phyloP scores from a whole-genome alignment of 768 basidiomycete genomes.

The Mrakia hoshinonis region DNA sequence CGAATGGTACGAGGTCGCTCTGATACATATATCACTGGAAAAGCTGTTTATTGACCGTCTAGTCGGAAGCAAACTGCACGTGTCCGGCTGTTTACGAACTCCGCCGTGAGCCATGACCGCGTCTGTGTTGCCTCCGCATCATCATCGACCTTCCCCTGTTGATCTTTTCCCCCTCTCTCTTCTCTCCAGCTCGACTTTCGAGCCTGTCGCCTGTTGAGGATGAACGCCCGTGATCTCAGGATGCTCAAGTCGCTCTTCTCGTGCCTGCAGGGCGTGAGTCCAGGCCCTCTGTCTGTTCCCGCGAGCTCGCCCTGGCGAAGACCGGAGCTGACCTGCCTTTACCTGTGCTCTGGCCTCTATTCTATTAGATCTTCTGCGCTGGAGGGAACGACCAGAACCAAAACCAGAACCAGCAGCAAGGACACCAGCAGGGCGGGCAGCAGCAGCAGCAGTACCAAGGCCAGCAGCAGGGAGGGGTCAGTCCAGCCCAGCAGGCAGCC shows the following conservation, averaged over 20 bases:
- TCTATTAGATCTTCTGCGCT: slow-evolving; percentile 14
- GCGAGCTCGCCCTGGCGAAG: not conserved
- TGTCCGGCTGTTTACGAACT: too few species aligned
- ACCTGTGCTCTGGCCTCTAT: not conserved
- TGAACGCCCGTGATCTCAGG: not conserved
- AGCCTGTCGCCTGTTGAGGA: not conserved
- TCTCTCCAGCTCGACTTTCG: not conserved
- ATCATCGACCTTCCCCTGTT: too few species aligned
- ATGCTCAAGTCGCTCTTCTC: slow-evolving; percentile 3
- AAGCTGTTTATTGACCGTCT: too few species aligned
- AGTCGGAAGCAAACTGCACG: too few species aligned
- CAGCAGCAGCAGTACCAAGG: slow-evolving; percentile 17
- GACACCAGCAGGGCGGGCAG: not conserved
- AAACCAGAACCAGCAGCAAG: slow-evolving; percentile 15
- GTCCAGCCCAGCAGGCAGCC: not conserved
- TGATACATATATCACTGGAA: too few species aligned
- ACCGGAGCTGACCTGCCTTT: not conserved
- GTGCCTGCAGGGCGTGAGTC: not conserved
- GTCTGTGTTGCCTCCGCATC: too few species aligned
- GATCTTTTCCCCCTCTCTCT: too few species aligned
- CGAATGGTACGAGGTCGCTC: too few species aligned
- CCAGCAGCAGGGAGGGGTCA: slow-evolving; percentile 12
- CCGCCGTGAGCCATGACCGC: too few species aligned
- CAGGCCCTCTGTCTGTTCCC: not conserved
- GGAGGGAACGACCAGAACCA: not conserved